Evolutionary conservation across 2,329 filamentous ascomycete species (phyloP).

Genomic region (Phaeosphaeria sp.): DNA sequence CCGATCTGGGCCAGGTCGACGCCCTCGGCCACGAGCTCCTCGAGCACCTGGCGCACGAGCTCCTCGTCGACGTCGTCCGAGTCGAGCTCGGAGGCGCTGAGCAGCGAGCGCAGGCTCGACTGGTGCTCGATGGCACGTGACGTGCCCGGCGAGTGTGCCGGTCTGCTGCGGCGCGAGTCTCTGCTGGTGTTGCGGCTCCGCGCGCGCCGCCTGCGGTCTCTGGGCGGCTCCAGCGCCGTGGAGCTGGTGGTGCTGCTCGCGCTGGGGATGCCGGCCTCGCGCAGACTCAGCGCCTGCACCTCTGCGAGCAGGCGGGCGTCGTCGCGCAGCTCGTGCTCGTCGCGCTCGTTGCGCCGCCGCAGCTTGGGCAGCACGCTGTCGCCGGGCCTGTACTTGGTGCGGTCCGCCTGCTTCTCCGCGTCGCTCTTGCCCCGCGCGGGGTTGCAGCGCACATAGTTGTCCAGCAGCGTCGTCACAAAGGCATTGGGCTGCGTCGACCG

Average conservation of each 20-base stretch:
- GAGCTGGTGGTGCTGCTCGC: conserved; percentile 53
- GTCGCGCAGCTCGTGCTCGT: conserved; percentile 72
- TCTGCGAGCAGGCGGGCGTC: conserved; percentile 75
- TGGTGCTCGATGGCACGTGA: conserved; percentile 81
- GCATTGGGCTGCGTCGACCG: conserved; percentile 90
- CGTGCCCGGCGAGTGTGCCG: conserved; percentile 23
- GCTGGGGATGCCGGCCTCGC: conserved; percentile 65
- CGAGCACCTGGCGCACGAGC: conserved; percentile 86
- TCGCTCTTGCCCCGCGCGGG: conserved; percentile 74
- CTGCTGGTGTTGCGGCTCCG: conserved; percentile 50
- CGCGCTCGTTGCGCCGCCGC: conserved; percentile 56
- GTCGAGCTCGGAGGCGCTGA: conserved; percentile 80
- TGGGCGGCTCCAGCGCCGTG: conserved; percentile 32
- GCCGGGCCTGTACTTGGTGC: conserved; percentile 77
- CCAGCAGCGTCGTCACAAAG: conserved; percentile 84
- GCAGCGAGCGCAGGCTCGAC: conserved; percentile 82
- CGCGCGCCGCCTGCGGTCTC: conserved; percentile 41
- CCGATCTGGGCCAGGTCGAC: conserved; percentile 90
- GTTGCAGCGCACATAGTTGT: conserved; percentile 84
- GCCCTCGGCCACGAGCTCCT: conserved; percentile 85
- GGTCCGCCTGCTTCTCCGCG: conserved; percentile 78
- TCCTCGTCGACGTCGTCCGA: conserved; percentile 83
- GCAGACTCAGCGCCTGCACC: conserved; percentile 75
- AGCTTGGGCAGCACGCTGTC: conserved; percentile 78
- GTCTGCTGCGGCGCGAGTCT: conserved; percentile 24